These are phyloP conservation scores for Fusarium floridanum DNA, from an alignment of 2,329 filamentous ascomycete genomes.

Conservation along the genomic window DNA sequence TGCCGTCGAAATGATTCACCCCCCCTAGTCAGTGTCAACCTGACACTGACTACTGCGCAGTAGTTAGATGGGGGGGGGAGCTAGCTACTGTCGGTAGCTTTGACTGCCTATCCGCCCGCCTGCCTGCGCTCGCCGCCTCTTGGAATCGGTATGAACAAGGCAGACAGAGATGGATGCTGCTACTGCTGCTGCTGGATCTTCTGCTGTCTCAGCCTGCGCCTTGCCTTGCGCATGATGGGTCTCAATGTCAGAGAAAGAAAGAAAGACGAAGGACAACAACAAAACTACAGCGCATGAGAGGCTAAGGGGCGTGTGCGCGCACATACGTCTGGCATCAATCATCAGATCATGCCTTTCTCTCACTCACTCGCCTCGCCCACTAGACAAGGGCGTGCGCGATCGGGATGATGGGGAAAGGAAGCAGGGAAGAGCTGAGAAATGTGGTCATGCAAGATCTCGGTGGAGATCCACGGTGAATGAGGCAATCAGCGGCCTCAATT, in stretches of 20 bases:
- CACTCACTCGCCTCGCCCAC: neutral
- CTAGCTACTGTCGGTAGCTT: neutral
- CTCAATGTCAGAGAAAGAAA: neutral
- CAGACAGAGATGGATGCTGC: neutral
- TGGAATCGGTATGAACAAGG: neutral
- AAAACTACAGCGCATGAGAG: neutral
- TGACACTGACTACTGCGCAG: neutral
- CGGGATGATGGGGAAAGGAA: neutral
- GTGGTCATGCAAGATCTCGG: neutral
- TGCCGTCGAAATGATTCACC: neutral
- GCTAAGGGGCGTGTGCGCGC: neutral
- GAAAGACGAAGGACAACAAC: neutral
- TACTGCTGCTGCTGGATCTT: neutral
- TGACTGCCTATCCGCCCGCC: neutral
- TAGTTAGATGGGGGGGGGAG: neutral
- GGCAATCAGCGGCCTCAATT: neutral
- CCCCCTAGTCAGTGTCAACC: neutral
- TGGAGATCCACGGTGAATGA: neutral
- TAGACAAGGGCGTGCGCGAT: constrained; percentile 10
- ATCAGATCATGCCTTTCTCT: constrained; percentile 19
- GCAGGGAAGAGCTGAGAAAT: constrained; percentile 6
- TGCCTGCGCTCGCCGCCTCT: neutral
- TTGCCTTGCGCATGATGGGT: neutral
- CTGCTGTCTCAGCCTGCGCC: neutral
- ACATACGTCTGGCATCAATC: neutral